Percentiles rank a stretch among this genome's conserved stretches.
These are phyloP conservation scores for Auricularia cornea DNA, from an alignment of 768 basidiomycete species.

Conservation along the genomic window DNA sequence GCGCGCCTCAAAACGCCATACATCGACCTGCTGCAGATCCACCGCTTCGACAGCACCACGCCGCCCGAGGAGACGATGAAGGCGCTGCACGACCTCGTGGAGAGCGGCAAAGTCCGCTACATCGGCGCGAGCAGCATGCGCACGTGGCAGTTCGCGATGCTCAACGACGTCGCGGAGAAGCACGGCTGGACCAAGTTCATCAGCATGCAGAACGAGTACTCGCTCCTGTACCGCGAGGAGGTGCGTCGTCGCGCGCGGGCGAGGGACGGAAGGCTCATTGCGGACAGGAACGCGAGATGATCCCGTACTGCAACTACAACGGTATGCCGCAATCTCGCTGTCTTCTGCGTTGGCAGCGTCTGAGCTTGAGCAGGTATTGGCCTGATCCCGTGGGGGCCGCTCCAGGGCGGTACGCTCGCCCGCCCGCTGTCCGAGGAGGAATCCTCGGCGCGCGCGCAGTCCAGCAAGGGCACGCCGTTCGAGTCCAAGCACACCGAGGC, in stretches of 20 bases:
- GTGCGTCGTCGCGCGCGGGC: conserved; percentile 12
- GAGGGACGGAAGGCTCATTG: background rate
- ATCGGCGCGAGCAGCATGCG: conserved; percentile 42
- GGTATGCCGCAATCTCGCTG: background rate
- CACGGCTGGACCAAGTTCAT: conserved; percentile 46
- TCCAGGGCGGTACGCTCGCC: conserved; percentile 32
- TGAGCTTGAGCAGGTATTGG: conserved; percentile 35
- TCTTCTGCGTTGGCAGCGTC: background rate
- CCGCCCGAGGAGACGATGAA: conserved; percentile 41
- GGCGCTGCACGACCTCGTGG: conserved; percentile 41
- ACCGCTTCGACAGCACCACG: conserved; percentile 30
- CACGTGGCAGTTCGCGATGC: conserved; percentile 34
- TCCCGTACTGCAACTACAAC: conserved; percentile 32
- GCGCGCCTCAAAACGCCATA: conserved; percentile 28
- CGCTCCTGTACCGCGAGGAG: conserved; percentile 47
- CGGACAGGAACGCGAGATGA: conserved; percentile 37
- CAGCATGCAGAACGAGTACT: conserved; percentile 45
- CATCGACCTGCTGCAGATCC: conserved; percentile 38
- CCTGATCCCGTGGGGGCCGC: conserved; percentile 43
- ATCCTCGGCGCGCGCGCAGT: conserved; percentile 13
- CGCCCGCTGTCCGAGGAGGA: conserved; percentile 24
- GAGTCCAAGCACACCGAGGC: conserved; percentile 21
- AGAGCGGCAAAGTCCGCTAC: conserved; percentile 42
- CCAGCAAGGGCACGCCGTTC: conserved; percentile 14
- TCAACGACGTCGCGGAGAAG: conserved; percentile 37